Evolutionary conservation across 257 asterid genomes (phyloP), one percentile per base, ranked within the genome.

Genomic region (Catharanthus roseus): DNA sequence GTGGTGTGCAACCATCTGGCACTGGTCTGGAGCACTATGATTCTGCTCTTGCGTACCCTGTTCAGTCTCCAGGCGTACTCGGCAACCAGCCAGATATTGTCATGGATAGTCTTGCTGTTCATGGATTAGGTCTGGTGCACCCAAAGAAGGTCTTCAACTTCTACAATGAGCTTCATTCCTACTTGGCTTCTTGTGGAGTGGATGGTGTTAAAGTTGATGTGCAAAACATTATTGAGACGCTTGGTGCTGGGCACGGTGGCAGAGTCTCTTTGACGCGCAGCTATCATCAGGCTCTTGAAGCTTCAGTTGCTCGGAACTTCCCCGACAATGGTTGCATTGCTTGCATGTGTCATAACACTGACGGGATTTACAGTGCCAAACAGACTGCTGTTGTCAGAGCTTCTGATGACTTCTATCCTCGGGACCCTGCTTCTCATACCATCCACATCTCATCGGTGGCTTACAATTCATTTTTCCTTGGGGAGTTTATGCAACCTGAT

Each of bases 191-290:
- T 3, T 93, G 99, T 65, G 99, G 99, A 33, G 84, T 93, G 0
- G 99, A 93, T 79, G 99, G 99, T 61, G 99, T 93, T 73, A 93
- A 93, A 84, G 99, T 93, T 57, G 99, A 93, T 23, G 99, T 93
- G 67, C 99, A 93, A 86, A 93, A 88, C 85, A 93, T 93, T 57
- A 88, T 93, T 6, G 99, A 93, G 83, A 93, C 99, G 74, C 96
- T 93, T 8, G 99, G 99, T 47, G 90, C 96, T 69, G 99, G 99
- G 78, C 92, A 93, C 61, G 99, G 99, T 53, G 99, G 99, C 13
- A 81, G 99, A 71, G 99, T 93, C 45, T 88, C 96, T 47, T 87
- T 93, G 69, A 93, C 99, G 6, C 91, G 95, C 28, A 89, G 96
- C 87, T 93, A 87, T 60, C 81, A 80, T 64, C 99, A 91, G 80